phyloP scores from a whole-genome alignment of 169 alveolate species.

The Cryptosporidium canis region DNA sequence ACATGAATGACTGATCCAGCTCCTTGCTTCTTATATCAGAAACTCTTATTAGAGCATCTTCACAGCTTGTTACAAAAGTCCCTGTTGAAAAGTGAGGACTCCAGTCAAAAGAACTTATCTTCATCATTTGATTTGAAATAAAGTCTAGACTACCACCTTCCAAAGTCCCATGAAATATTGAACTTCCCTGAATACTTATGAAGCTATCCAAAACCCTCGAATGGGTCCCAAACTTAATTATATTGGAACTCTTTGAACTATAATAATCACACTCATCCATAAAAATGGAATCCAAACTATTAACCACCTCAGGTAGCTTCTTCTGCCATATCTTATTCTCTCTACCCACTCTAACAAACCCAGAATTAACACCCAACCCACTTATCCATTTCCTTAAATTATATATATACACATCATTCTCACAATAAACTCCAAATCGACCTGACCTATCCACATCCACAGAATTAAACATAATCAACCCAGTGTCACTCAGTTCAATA shows the following conservation, averaged over 20 bases:
- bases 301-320: not conserved
- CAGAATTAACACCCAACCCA: not conserved
- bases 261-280: not conserved
- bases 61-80: slow-evolving; percentile 62
- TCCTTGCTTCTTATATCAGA: slow-evolving; percentile 34
- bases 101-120: slow-evolving; percentile 50
- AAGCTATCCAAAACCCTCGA: slow-evolving; percentile 6
- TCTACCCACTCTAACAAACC: not conserved
- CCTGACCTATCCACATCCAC: slow-evolving; percentile 50
- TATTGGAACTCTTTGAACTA: not conserved
- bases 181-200: slow-evolving; percentile 1
- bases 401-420: slow-evolving; percentile 1
- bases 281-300: slow-evolving; percentile 13
- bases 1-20: slow-evolving; percentile 23
- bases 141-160: slow-evolving; percentile 3
- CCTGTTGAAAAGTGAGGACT: slow-evolving; percentile 71
- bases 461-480: not conserved
- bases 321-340: not conserved
- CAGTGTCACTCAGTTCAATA: not conserved
- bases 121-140: slow-evolving; percentile 35
- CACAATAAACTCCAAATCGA: not conserved
- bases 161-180: slow-evolving; percentile 1
- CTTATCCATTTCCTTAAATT: not conserved
- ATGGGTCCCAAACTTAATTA: slow-evolving; percentile 52
- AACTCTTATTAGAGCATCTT: slow-evolving; percentile 47